Conservation (phyloP, 495 filamentous ascomycete species). For the Penicillium riverlandense region DNA sequence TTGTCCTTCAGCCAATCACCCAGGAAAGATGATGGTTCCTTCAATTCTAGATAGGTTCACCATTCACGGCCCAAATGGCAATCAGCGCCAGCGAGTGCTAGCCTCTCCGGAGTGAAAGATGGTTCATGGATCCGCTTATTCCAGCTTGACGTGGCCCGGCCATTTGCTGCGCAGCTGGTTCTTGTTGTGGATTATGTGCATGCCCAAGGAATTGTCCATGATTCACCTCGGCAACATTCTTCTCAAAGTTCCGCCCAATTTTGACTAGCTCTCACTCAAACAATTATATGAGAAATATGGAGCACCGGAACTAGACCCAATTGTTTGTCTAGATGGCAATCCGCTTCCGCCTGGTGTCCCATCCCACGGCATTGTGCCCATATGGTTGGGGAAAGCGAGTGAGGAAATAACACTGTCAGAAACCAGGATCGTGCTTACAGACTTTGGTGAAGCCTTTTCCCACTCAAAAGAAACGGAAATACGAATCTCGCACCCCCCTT, state of each 20-base stretch:
- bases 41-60: slow-evolving; percentile 33
- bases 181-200: slow-evolving; percentile 25
- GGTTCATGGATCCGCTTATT: slow-evolving; percentile 26
- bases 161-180: slow-evolving; percentile 32
- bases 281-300: slow-evolving; percentile 19
- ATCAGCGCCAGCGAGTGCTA: slow-evolving; percentile 24
- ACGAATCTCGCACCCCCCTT: slow-evolving; percentile 22
- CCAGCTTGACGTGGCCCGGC: slow-evolving; percentile 31
- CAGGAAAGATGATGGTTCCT: slow-evolving; percentile 19
- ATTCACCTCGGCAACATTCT: slow-evolving; percentile 27
- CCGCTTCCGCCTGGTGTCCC: slow-evolving; percentile 19
- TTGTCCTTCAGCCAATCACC: slow-evolving; percentile 6
- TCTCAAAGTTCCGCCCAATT: slow-evolving; percentile 9
- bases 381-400: slow-evolving; percentile 24
- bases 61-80: slow-evolving; percentile 36
- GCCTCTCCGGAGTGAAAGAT: slow-evolving; percentile 22
- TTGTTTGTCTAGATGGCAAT: slow-evolving; percentile 16
- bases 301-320: slow-evolving; percentile 12
- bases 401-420: slow-evolving; percentile 16
- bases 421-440: slow-evolving; percentile 26
- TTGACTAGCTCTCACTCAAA: slow-evolving; percentile 17
- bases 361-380: slow-evolving; percentile 10
- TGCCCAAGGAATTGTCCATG: slow-evolving; percentile 24
- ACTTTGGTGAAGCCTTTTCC: slow-evolving; percentile 35
- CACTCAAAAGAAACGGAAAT: slow-evolving; percentile 17